Base-by-base conservation (phyloP, 1,139 yeast species). In the Suhomyces anneliseae region DNA sequence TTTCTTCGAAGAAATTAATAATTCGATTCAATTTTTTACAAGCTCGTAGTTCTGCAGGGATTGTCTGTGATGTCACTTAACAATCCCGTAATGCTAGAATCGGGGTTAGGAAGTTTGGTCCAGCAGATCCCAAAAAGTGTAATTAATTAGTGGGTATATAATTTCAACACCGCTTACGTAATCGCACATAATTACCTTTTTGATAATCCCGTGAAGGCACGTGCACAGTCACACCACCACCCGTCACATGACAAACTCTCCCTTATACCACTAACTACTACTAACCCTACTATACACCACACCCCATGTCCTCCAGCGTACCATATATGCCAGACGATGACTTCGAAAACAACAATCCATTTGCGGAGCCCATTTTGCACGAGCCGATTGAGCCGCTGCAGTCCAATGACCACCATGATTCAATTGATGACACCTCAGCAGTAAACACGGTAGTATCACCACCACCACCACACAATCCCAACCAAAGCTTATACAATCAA, bases 271-370 rank as follows among this genome's bases (percentile, higher is more conserved):
- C 10, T 14, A 11, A 38, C 31, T 38, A 35, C 37, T 15, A 27
- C 40, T 35, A 35, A 12, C 15, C 31, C 19, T 33, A 19, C 10
- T 3, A 9, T n/a, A 24, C 33, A 34, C 37, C 36, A 31, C 34
- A 41, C 37, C 43, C 12, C 47, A 81, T 81, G 85, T 63, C 83
- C 2, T 74, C 83, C 9, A 72, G 82, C n/a, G 70, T 79, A 34
- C 81, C 87, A 5, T 83, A 81, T 55, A 83, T 81, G 53, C 85
- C 87, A 2, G 87, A 83, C 51, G 49, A 46, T 39, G 88, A 82
- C 51, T 82, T 82, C 52, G 80, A 75, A 50, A 82, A 83, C 55
- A 83, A 83, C 66, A 83, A 82, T 58, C 89, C 88, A 4, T 83
- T 83, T 61, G 70, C 75, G 6, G 72, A 66, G 45, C 76, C 75